phyloP scores from a whole-genome alignment of 2,329 filamentous ascomycete genomes.

The Drechmeria coniospora region DNA sequence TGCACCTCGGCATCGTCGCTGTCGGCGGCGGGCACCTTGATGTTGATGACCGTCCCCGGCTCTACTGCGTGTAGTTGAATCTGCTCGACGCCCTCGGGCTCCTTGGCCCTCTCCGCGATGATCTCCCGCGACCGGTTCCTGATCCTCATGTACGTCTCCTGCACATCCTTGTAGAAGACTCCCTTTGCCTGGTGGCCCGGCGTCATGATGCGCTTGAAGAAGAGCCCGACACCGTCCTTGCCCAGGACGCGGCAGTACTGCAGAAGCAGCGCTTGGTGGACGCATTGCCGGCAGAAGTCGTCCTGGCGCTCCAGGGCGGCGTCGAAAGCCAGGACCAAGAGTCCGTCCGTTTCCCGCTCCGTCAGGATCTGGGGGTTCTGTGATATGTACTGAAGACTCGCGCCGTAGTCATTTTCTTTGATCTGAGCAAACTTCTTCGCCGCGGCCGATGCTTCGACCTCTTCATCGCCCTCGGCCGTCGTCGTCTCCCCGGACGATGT shows the following conservation, averaged over 20 bases:
- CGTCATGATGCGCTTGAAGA: slow-evolving; percentile 93
- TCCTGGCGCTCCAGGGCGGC: slow-evolving; percentile 62
- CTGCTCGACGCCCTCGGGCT: slow-evolving; percentile 59
- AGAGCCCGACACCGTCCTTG: slow-evolving; percentile 72
- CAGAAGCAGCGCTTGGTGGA: slow-evolving; percentile 81
- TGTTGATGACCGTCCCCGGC: slow-evolving; percentile 81
- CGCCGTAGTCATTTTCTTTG: slow-evolving; percentile 55
- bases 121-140: slow-evolving; percentile 63
- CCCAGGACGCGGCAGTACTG: slow-evolving; percentile 92
- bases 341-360: slow-evolving; percentile 78
- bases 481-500: slow-evolving; percentile 5
- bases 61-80: slow-evolving; percentile 96
- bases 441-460: slow-evolving; percentile 59
- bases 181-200: slow-evolving; percentile 79
- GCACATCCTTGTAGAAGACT: slow-evolving; percentile 85
- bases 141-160: slow-evolving; percentile 74
- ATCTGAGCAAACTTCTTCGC: slow-evolving; percentile 76
- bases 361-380: slow-evolving; percentile 62
- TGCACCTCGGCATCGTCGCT: slow-evolving; percentile 51
- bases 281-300: slow-evolving; percentile 68
- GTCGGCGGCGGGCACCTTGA: slow-evolving; percentile 57
- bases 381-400: slow-evolving; percentile 63
- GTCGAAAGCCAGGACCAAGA: slow-evolving; percentile 86
- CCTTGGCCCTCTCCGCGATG: slow-evolving; percentile 33
- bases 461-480: slow-evolving; percentile 43